Percentiles rank a stretch among this genome's conserved stretches.
Evolutionary conservation across 345 rosid genomes (phyloP).

Genomic region (Arabis hirsuta): DNA sequence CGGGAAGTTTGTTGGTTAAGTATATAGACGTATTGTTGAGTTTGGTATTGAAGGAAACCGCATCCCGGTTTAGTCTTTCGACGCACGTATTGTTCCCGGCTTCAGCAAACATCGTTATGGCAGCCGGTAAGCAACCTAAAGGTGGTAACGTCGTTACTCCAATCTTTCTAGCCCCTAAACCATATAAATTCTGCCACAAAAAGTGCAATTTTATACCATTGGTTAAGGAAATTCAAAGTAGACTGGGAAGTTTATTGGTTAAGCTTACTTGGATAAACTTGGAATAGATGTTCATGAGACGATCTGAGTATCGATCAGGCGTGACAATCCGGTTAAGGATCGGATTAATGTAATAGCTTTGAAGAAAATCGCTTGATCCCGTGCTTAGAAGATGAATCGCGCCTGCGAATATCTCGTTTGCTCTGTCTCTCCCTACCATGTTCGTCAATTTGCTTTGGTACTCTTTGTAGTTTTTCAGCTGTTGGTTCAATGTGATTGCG

Average conservation of each 20-base stretch:
- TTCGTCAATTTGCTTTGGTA: conserved; percentile 57
- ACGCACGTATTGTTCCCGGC: conserved; percentile 61
- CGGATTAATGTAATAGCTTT: conserved; percentile 87
- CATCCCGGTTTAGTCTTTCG: conserved; percentile 55
- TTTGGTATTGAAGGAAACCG: conserved; percentile 73
- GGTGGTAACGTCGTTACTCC: conserved; percentile 90
- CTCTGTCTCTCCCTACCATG: conserved; percentile 66
- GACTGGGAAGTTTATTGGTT: not conserved
- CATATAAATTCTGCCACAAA: conserved; percentile 53
- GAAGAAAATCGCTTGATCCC: conserved; percentile 85
- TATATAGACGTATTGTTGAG: conserved; percentile 69
- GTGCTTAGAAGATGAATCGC: conserved; percentile 67
- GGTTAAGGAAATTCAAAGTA: not conserved
- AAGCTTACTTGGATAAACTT: conserved; percentile 62
- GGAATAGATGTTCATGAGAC: conserved; percentile 60
- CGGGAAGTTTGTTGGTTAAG: conserved; percentile 56
- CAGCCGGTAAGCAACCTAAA: conserved; percentile 81
- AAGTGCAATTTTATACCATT: not conserved
- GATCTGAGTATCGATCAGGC: conserved; percentile 72
- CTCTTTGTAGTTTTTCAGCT: conserved; percentile 67
- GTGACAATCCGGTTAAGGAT: conserved; percentile 67
- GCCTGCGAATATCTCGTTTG: conserved; percentile 61
- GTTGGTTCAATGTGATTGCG: conserved; percentile 67
- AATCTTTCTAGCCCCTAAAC: conserved; percentile 74
- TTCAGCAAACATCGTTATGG: conserved; percentile 64